Evolutionary conservation across 495 filamentous ascomycete species (phyloP), one percentile per base, ranked within the genome.

Genomic region (Penicillium angulare): DNA sequence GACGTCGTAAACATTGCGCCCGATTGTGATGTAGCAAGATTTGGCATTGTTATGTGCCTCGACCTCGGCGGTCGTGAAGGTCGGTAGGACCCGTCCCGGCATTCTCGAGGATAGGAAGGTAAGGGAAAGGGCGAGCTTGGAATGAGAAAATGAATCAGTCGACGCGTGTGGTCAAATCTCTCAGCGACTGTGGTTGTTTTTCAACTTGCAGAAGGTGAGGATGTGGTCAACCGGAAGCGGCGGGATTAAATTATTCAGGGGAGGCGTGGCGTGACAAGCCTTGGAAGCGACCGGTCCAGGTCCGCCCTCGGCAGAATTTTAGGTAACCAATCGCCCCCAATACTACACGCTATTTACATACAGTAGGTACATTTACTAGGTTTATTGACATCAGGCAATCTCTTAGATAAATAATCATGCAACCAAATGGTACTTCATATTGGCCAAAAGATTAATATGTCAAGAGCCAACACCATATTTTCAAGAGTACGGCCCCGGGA

Each of bases 11-110:
- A 97, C 93, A 56, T 92, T 92, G 21, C 78, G 79, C 27, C 90
- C 93, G 35, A 96, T 67, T 0, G 89, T 92, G 55, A 99, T 90
- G 77, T 90, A 99, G 79, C 95, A 97, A 18, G 89, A 95, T 65
- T 91, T 85, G 32, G 66, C 69, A 39, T 79, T 86, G 61, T 90
- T 95, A 67, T 92, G 90, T 55, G 84, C 76, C 63, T 83, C 81
- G 56, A 99, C 83, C 64, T 97, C 89, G 50, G 84, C 79, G 58
- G 76, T 69, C 24, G 86, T 83, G 61, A 96, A 83, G 17, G 84
- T 93, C 33, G 92, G 91, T 22, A 97, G 78, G 32, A 79, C 86
- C 60, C 78, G 79, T 60, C 69, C 69, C 53, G 75, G 71, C 75
- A 78, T 78, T 43, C 29, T 70, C 24, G 56, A 40, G 35, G 49